Base-by-base conservation (phyloP, 805 yeast species). In the Candida lessepsii region DNA sequence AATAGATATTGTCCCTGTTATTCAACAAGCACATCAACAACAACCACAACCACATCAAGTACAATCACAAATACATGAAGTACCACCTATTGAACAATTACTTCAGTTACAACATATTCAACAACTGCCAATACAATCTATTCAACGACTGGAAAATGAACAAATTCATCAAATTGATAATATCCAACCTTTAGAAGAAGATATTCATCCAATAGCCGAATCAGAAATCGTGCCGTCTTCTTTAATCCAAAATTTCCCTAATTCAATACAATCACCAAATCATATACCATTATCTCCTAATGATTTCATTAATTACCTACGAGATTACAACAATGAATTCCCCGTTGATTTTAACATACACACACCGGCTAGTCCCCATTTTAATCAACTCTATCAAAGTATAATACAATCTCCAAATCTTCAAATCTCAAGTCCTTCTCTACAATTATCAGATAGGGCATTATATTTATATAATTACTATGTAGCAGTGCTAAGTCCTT, bases 381-480 rank as follows among this genome's bases (percentile, higher is more conserved):
- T 23, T 15, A 31, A n/a, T 16, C 44, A 40, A 13, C 11, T 31
- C 3, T 26, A 20, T 11, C 35, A 14, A 13, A 24, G 7, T 7
- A 24, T 34, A 3, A 26, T n/a, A 14, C n/a, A 28, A 4, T 21
- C 39, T 14, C 34, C 39, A 21, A 19, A 19, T 11, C n/a, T 13
- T 11, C 18, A 20, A 11, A 29, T 11, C 9, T 51, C 58, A 15
- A 31, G 8, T 29, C 24, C 41, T 21, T 32, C 31, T 10, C 9
- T 41, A 11, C 24, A 33, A 9, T 29, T 35, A 11, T 21, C 29
- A 4, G 40, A 27, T 11, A 15, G 37, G 8, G 27, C 33, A 2
- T 29, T 18, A 23, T 58, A 58, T 41, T 55, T 76, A 4, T 75
- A 74, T 51, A 71, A 71, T 35, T 75, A 76, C 52, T 77, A 75